Percentiles rank a stretch among this genome's conserved stretches.
Evolutionary conservation across 2,329 filamentous ascomycete species (phyloP).

Genomic region (Pseudogymnoascus sp.): DNA sequence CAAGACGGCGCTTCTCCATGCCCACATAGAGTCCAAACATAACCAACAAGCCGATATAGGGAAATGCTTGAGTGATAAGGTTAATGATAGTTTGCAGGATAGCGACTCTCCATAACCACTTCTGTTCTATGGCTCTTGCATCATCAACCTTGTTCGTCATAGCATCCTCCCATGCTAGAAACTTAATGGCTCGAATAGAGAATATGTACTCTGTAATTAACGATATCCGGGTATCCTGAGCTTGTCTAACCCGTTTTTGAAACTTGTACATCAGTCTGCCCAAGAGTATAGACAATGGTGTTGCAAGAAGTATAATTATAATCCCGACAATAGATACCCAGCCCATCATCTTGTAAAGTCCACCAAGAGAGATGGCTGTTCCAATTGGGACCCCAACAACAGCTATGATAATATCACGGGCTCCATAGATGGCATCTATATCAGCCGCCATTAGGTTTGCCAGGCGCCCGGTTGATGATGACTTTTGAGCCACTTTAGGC

Average conservation of each 20-base stretch:
- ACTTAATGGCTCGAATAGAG: constrained; percentile 54
- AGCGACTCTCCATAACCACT: constrained; percentile 47
- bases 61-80: constrained; percentile 47
- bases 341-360: constrained; percentile 50
- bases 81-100: constrained; percentile 38
- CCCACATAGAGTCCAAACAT: constrained; percentile 50
- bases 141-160: constrained; percentile 46
- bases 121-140: constrained; percentile 46
- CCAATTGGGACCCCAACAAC: constrained; percentile 42
- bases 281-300: constrained; percentile 46
- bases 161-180: constrained; percentile 54
- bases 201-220: constrained; percentile 52
- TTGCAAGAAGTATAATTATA: constrained; percentile 40
- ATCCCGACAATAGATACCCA: constrained; percentile 51
- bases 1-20: constrained; percentile 42
- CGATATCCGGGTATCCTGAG: constrained; percentile 52
- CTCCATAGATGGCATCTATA: constrained; percentile 47
- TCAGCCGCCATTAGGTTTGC: constrained; percentile 55
- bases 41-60: constrained; percentile 45
- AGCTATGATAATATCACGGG: constrained; percentile 46
- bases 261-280: constrained; percentile 44
- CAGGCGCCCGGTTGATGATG: constrained; percentile 46
- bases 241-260: constrained; percentile 47
- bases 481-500: constrained; percentile 44
- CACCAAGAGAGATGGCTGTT: constrained; percentile 42